A percentile compares a stretch with the other conserved stretches of the same genome.
Conservation (phyloP, 495 filamentous ascomycete species). For the Cudoniella acicularis region DNA sequence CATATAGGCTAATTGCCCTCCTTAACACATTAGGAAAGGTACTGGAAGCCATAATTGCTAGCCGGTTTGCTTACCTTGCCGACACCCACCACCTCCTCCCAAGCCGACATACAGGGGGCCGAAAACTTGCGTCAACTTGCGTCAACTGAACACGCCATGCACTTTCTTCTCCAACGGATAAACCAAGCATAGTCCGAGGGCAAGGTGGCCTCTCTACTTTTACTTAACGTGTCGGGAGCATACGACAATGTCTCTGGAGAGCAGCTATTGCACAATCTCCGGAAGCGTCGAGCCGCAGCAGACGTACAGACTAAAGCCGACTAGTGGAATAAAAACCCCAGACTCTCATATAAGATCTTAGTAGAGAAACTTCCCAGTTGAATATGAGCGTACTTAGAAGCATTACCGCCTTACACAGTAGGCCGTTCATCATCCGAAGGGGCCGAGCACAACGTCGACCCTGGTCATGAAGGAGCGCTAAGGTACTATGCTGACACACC, state of each 20-base stretch:
- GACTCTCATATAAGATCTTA: no score
- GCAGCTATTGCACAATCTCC: conserved; percentile 26
- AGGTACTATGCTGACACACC: not conserved
- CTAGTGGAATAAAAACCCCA: conserved; percentile 16
- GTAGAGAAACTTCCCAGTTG: no score
- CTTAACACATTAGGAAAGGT: conserved; percentile 36
- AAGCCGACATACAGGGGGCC: conserved; percentile 23
- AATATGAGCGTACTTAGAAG: no score
- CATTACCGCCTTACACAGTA: no score
- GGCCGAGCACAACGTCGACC: no score
- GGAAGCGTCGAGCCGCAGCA: conserved; percentile 7
- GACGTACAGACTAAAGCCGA: conserved; percentile 1
- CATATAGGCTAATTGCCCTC: conserved; percentile 33
- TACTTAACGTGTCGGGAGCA: conserved; percentile 24
- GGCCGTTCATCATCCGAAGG: no score
- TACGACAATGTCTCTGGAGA: conserved; percentile 30
- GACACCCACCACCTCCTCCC: conserved; percentile 27
- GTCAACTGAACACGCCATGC: conserved; percentile 26
- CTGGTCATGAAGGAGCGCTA: no score
- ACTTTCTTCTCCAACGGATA: conserved; percentile 21
- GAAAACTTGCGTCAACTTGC: conserved; percentile 19
- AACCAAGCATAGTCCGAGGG: conserved; percentile 20
- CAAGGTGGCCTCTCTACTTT: not conserved
- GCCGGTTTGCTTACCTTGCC: conserved; percentile 21
- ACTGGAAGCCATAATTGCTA: conserved; percentile 28